Base-by-base conservation (phyloP, 2,329 filamentous ascomycete genomes). In the Leptographium galeiforme region DNA sequence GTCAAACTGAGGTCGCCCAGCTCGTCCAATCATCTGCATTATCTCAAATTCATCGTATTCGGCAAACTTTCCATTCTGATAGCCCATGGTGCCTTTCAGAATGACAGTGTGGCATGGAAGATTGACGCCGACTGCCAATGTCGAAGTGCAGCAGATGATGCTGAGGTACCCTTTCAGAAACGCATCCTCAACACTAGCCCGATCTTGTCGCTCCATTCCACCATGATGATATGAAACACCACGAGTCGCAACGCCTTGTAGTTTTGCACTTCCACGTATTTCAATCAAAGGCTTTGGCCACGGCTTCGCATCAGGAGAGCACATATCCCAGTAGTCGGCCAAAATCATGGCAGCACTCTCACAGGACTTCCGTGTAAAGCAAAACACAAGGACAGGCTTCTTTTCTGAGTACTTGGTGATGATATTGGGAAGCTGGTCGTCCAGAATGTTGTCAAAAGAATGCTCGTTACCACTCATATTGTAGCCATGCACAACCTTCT, bases 1-100 rank as follows among this genome's bases (percentile, higher is more conserved):
- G 60, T 91, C 89, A 57, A 90, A 94, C 62, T 94, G 89, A 7
- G 89, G 88, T 19, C 88, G 75, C 1, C 89, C 88, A 50, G 88
- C 88, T 57, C 88, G 81, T 8, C 88, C 88, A 49, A 94, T 77
- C 88, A 95, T 94, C 61, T 95, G 88, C 84, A 91, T 91, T 57
- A 91, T 77, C 59, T 94, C 88, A 6, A 94, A 72, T 63, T 93
- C 87, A 0, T 86, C 82, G 59, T 89, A 89, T 63, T 93, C 87
- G 53, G 81, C 77, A 40, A 78, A 61, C 8, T 68, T 73, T 8
- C 74, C 72, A 54, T 81, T 76, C 54, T 79, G 77, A 66, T 81
- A 90, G 0, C 75, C 72, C 4, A 82, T 75, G 0, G 88, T 94
- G 25, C 87, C 86, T 64, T 94, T 94, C 53, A 95, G 77, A 11